Evolutionary conservation across 2,329 filamentous ascomycete species (phyloP).

Genomic region (Exophiala bonariae): DNA sequence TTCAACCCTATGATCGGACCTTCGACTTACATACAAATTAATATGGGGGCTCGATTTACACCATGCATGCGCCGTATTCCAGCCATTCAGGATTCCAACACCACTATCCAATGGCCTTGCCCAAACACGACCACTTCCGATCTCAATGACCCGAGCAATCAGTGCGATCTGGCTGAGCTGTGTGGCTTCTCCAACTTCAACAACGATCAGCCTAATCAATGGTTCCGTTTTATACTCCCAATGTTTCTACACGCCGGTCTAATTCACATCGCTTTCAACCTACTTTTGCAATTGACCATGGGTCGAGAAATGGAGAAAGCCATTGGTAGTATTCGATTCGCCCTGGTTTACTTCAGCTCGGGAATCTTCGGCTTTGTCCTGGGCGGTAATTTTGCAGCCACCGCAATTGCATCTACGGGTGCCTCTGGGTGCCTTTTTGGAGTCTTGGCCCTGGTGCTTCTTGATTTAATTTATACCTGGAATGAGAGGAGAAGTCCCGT

Average conservation of each 20-base stretch:
- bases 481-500: constrained; percentile 71
- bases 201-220: constrained; percentile 80
- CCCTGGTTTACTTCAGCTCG: constrained; percentile 82
- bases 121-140: constrained; percentile 71
- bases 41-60: constrained; percentile 90
- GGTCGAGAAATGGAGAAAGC: constrained; percentile 89
- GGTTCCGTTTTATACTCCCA: constrained; percentile 93
- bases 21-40: constrained; percentile 85
- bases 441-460: constrained; percentile 80
- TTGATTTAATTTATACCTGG: constrained; percentile 95
- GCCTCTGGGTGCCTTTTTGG: constrained; percentile 91
- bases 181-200: constrained; percentile 81
- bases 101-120: constrained; percentile 65
- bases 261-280: constrained; percentile 93
- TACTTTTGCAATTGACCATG: constrained; percentile 85
- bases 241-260: constrained; percentile 95
- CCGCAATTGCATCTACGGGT: constrained; percentile 78
- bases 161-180: constrained; percentile 75
- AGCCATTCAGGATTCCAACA: constrained; percentile 39
- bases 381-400: constrained; percentile 87
- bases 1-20: constrained; percentile 99
- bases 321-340: constrained; percentile 85
- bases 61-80: constrained; percentile 85
- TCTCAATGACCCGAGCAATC: constrained; percentile 45
- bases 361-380: constrained; percentile 96